phyloP scores from a whole-genome alignment of 768 basidiomycete species.

The Russula sp. region DNA sequence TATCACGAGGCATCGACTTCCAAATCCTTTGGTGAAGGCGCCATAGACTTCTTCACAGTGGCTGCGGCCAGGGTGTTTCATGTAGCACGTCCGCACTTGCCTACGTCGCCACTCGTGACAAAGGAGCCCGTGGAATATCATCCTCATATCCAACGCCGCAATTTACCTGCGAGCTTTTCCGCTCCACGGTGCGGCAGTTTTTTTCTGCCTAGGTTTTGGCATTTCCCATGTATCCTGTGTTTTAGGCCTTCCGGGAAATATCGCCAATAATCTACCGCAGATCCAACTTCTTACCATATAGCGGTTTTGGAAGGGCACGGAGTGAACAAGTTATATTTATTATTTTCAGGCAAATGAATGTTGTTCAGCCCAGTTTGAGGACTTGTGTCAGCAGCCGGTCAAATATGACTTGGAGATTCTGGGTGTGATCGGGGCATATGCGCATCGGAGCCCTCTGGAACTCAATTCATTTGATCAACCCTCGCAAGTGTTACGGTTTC shows the following conservation, averaged over 20 bases:
- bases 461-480: too few relatives aligned
- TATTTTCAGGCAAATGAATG: too few relatives aligned
- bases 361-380: too few relatives aligned
- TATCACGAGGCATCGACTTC: slow-evolving; percentile 6
- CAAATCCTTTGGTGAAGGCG: slow-evolving; percentile 8
- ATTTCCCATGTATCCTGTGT: slow-evolving; percentile 6
- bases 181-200: slow-evolving; percentile 5
- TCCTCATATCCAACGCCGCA: neutral
- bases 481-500: too few relatives aligned
- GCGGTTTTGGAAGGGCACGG: neutral
- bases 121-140: neutral
- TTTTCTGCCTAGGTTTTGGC: neutral
- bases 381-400: too few relatives aligned
- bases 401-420: too few relatives aligned
- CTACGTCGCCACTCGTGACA: neutral
- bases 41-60: slow-evolving; percentile 23
- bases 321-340: neutral
- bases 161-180: neutral
- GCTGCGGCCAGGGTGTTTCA: slow-evolving; percentile 20
- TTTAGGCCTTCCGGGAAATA: slow-evolving; percentile 1
- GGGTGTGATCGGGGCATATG: too few relatives aligned
- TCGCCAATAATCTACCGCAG: neutral
- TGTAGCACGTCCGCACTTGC: neutral
- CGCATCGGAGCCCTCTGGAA: too few relatives aligned
- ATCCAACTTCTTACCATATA: neutral